These are phyloP conservation scores for Metschnikowia hibisci DNA, from an alignment of 805 yeast genomes.

Conservation along the genomic window DNA sequence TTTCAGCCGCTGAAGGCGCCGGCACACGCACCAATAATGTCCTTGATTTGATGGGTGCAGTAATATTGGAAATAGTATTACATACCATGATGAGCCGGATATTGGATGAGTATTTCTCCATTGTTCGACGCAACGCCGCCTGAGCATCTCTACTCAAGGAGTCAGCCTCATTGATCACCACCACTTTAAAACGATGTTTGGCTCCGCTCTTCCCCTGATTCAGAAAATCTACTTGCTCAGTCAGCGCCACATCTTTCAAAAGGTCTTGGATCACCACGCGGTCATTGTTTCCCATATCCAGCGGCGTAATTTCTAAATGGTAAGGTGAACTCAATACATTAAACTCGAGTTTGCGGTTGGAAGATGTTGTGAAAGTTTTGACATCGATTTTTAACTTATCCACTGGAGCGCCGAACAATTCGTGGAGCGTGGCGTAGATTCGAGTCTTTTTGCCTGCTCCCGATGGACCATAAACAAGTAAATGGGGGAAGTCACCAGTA, in stretches of 20 bases:
- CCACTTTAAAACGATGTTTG: slow-evolving; percentile 65
- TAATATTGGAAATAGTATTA: slow-evolving; percentile 86
- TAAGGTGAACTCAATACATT: slow-evolving; percentile 88
- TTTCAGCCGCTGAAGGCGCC: slow-evolving; percentile 65
- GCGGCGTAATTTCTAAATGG: slow-evolving; percentile 93
- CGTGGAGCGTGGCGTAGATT: slow-evolving; percentile 70
- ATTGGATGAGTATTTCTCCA: slow-evolving; percentile 90
- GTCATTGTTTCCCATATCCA: slow-evolving; percentile 95
- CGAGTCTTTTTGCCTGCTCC: slow-evolving; percentile 98
- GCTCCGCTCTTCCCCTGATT: slow-evolving; percentile 37
- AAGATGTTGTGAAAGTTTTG: slow-evolving; percentile 70
- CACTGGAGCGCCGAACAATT: slow-evolving; percentile 78
- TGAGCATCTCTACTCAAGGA: slow-evolving; percentile 89
- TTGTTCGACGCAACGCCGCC: slow-evolving; percentile 91
- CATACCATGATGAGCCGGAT: slow-evolving; percentile 81
- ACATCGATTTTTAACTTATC: slow-evolving; percentile 83
- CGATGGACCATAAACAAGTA: slow-evolving; percentile 88
- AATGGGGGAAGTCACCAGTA: slow-evolving; percentile 88
- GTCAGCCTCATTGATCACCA: slow-evolving; percentile 88
- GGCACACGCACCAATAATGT: slow-evolving; percentile 84
- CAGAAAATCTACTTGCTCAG: slow-evolving; percentile 86
- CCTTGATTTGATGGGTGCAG: slow-evolving; percentile 91
- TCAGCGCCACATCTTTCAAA: slow-evolving; percentile 89
- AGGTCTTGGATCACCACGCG: slow-evolving; percentile 92
- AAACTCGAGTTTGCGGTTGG: slow-evolving; percentile 79